These are phyloP conservation scores for Sarocladiaceae sp. DNA, from an alignment of 2,329 filamentous ascomycete species.

Conservation along the genomic window DNA sequence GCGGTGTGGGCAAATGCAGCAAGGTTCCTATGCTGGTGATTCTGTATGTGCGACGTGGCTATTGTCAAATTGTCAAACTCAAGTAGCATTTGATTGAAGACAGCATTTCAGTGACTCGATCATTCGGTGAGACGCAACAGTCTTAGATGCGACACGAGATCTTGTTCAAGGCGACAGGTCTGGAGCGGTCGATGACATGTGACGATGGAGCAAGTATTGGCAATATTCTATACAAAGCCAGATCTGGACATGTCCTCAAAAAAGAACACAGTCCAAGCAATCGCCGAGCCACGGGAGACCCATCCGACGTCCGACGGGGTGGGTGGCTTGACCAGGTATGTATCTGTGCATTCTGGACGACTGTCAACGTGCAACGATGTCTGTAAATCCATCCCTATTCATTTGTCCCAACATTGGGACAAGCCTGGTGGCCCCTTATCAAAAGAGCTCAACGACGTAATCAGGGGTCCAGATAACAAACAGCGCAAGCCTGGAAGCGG, in stretches of 20 bases:
- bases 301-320: background rate
- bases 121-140: no score
- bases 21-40: background rate
- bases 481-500: background rate
- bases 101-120: background rate
- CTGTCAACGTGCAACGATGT: no score
- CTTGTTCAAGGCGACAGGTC: no score
- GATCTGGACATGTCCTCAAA: no score
- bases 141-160: no score
- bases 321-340: no score
- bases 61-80: no score
- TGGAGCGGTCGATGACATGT: background rate
- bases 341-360: no score
- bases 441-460: constrained; percentile 2
- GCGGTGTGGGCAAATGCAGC: background rate
- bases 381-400: background rate
- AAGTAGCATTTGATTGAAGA: background rate
- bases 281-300: constrained; percentile 5
- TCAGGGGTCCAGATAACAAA: constrained; percentile 1
- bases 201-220: background rate
- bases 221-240: background rate
- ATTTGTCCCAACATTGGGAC: background rate
- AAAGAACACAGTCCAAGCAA: background rate
- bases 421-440: no score
- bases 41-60: background rate